Percentiles rank a stretch among this genome's conserved stretches.
Conservation (phyloP, 306 rosid genomes). For the Malus orientalis region DNA sequence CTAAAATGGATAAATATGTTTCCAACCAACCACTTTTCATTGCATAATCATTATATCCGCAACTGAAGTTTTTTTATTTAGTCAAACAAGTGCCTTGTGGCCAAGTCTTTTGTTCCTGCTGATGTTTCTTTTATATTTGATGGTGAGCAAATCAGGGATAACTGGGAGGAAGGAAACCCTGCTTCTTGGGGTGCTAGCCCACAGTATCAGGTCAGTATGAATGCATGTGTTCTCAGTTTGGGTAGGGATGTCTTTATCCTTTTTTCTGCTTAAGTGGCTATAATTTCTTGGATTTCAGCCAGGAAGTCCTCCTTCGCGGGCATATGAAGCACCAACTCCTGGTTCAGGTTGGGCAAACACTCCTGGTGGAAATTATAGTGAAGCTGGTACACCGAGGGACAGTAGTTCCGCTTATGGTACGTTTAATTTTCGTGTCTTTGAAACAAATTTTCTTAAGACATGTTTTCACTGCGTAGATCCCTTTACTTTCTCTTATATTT, state of each 20-base stretch:
- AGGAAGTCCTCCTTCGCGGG: constrained; percentile 91
- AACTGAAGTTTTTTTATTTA: neutral
- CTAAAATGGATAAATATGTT: neutral
- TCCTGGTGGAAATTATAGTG: constrained; percentile 85
- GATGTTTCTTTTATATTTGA: constrained; percentile 17
- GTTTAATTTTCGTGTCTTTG: neutral
- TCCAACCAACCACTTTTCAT: neutral
- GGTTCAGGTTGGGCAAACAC: constrained; percentile 98
- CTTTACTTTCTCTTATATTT: neutral
- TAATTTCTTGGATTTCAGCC: constrained; percentile 39
- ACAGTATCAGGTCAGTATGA: constrained; percentile 68
- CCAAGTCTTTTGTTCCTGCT: neutral
- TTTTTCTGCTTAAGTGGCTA: neutral
- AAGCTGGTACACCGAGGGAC: constrained; percentile 92
- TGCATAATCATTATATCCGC: neutral
- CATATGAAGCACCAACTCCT: constrained; percentile 97
- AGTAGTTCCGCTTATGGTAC: constrained; percentile 66
- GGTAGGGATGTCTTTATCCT: neutral
- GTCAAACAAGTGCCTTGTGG: neutral
- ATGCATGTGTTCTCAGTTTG: neutral
- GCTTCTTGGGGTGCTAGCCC: constrained; percentile 96
- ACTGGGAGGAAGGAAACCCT: constrained; percentile 98
- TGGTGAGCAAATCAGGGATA: constrained; percentile 54
- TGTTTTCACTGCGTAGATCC: neutral
- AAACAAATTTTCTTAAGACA: neutral